Percentiles rank a stretch among this genome's conserved stretches.
Conservation (phyloP, 163 green algal genomes). For the Chlorella variabilis region DNA sequence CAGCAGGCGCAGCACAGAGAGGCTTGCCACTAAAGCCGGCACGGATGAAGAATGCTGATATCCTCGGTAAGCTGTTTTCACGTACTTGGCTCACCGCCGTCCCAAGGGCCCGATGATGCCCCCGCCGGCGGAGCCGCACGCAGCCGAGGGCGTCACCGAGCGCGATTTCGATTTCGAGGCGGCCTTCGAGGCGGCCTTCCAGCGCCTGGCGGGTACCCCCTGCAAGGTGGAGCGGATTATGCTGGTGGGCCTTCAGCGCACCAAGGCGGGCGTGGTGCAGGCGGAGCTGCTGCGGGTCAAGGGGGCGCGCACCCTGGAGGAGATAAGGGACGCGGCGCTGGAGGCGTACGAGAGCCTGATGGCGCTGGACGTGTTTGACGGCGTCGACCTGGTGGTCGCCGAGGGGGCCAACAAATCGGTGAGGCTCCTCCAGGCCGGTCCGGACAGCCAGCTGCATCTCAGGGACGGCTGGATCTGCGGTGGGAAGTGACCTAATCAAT, state of each 20-base stretch:
- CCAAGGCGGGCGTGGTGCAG: conserved; percentile 61
- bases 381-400: conserved; percentile 64
- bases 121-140: too few relatives aligned
- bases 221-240: conserved; percentile 52
- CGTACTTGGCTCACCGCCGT: too few relatives aligned
- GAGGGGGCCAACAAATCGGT: conserved; percentile 43
- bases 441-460: too few relatives aligned
- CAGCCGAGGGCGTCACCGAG: too few relatives aligned
- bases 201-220: conserved; percentile 41
- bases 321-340: conserved; percentile 68
- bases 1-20: too few relatives aligned
- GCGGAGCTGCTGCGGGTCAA: conserved; percentile 59
- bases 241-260: conserved; percentile 59
- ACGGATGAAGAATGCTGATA: too few relatives aligned
- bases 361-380: conserved; percentile 68
- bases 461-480: too few relatives aligned
- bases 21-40: too few relatives aligned
- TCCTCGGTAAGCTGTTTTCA: too few relatives aligned
- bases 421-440: too few relatives aligned
- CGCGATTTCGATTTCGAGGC: conserved; percentile 52
- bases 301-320: conserved; percentile 63
- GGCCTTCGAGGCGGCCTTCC: conserved; percentile 59
- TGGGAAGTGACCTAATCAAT: too few relatives aligned
- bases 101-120: too few relatives aligned
- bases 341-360: conserved; percentile 62